Evolutionary conservation across 1,284 basidiomycete species (phyloP), one percentile per base, ranked within the genome.

Genomic region (Ustilago crameri): DNA sequence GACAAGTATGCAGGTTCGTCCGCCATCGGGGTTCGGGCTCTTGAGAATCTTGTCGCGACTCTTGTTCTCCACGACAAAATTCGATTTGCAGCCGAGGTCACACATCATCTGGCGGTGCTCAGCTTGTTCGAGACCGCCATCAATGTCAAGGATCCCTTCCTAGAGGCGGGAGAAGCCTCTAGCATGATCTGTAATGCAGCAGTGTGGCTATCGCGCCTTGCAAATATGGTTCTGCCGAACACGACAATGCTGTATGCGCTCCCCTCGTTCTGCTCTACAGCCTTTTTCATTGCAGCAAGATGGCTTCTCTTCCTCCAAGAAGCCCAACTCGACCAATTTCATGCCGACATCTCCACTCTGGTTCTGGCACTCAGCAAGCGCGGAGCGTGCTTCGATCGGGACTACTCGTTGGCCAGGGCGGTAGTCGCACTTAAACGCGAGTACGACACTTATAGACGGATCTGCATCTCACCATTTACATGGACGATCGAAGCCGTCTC

Each of bases 391-490:
- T 62, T 38, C 27, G 49, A 37, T 26, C 35, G 42, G 22, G 65
- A 68, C 38, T 42, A 46, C 8, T n/a, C 34, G 18, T 34, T 54
- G 23, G 58, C 65, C 3, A 62, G 47, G 30, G 59, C 58, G 17
- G 45, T 62, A 5, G 59, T 58, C 0, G 65, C 65, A 3, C 51
- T 68, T 20, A 42, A 57, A 18, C 44, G 50, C n/a, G 58, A 68
- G 30, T 5, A 17, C 20, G 54, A 68, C 23, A 27, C 45, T 10
- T 58, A 57, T 34, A 50, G 54, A 4, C 58, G 65, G 9, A 43
- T 57, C 24, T 68, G 65, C 65, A 43, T 58, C 50, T 68, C 65
- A 7, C 65, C 65, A 5, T 68, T 57, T 42, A 50, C 58, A 0
- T 68, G 65, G 65, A 54, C 65, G 9, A 51, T 68, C 34, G 65